Evolutionary conservation across 345 rosid genomes (phyloP).

Genomic region (Gossypium turneri): DNA sequence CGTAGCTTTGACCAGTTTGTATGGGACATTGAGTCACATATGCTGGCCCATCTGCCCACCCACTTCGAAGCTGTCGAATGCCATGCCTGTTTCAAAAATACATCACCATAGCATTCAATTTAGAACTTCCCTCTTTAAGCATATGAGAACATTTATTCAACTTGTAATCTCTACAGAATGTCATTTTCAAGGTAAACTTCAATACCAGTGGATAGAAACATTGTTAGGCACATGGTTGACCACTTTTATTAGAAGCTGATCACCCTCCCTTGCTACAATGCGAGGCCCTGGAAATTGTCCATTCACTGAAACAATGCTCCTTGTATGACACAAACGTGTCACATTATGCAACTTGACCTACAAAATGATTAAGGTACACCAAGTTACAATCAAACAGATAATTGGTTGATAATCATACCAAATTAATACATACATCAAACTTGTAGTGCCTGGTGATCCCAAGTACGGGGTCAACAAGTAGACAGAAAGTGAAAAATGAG

Average conservation of each 20-base stretch:
- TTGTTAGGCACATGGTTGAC: slow-evolving; percentile 49
- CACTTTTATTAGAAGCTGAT: slow-evolving; percentile 47
- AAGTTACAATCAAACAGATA: neutral
- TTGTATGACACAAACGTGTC: slow-evolving; percentile 49
- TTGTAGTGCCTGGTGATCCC: slow-evolving; percentile 72
- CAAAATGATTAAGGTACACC: neutral
- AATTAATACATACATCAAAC: slow-evolving; percentile 46
- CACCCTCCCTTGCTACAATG: slow-evolving; percentile 56
- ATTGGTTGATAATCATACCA: neutral
- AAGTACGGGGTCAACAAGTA: slow-evolving; percentile 35
- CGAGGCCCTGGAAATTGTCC: slow-evolving; percentile 59
- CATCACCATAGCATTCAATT: neutral
- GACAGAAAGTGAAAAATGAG: slow-evolving; percentile 18
- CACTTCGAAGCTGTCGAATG: slow-evolving; percentile 47
- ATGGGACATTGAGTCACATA: slow-evolving; percentile 65
- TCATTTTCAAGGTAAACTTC: neutral
- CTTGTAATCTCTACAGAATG: neutral
- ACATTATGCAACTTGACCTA: slow-evolving; percentile 45
- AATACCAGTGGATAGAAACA: slow-evolving; percentile 54
- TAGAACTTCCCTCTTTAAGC: neutral
- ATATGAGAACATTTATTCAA: neutral
- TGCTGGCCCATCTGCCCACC: slow-evolving; percentile 72
- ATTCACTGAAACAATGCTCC: slow-evolving; percentile 53
- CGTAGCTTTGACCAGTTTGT: slow-evolving; percentile 47
- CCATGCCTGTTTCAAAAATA: slow-evolving; percentile 46